Percentiles rank a stretch among this genome's conserved stretches.
Conservation (phyloP, 1,139 yeast genomes). For the Hyphopichia pseudoburtonii region DNA sequence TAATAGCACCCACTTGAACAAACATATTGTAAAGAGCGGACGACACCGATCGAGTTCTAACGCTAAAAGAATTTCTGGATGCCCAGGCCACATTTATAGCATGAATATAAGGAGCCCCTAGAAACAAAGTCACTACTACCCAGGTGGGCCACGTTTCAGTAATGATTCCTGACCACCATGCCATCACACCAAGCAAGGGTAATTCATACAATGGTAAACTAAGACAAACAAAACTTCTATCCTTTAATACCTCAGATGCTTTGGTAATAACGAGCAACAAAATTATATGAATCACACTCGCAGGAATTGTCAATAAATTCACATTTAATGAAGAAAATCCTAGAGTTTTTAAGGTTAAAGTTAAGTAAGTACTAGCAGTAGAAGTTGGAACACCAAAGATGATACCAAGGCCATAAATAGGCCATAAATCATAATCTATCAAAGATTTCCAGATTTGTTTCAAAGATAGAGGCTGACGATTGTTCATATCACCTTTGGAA, state of each 20-base stretch:
- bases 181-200: conserved; percentile 30
- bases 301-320: conserved; percentile 57
- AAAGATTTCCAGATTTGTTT: conserved; percentile 40
- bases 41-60: conserved; percentile 55
- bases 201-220: conserved; percentile 26
- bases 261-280: conserved; percentile 39
- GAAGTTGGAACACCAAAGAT: conserved; percentile 42
- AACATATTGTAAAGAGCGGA: conserved; percentile 60
- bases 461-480: conserved; percentile 53
- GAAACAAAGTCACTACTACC: conserved; percentile 37
- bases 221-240: conserved; percentile 27
- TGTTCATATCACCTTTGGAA: conserved; percentile 66
- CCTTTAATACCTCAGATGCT: conserved; percentile 38
- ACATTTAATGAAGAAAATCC: conserved; percentile 59
- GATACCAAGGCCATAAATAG: conserved; percentile 53
- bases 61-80: conserved; percentile 56
- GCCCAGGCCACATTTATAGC: conserved; percentile 57
- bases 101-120: conserved; percentile 46
- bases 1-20: conserved; percentile 52
- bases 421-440: conserved; percentile 59
- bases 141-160: conserved; percentile 46
- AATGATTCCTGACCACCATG: conserved; percentile 43
- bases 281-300: conserved; percentile 36
- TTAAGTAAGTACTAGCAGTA: conserved; percentile 50
- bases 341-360: conserved; percentile 48